Evolutionary conservation across 345 rosid genomes (phyloP), one percentile per base, ranked within the genome.

Genomic region (Pistacia atlantica): DNA sequence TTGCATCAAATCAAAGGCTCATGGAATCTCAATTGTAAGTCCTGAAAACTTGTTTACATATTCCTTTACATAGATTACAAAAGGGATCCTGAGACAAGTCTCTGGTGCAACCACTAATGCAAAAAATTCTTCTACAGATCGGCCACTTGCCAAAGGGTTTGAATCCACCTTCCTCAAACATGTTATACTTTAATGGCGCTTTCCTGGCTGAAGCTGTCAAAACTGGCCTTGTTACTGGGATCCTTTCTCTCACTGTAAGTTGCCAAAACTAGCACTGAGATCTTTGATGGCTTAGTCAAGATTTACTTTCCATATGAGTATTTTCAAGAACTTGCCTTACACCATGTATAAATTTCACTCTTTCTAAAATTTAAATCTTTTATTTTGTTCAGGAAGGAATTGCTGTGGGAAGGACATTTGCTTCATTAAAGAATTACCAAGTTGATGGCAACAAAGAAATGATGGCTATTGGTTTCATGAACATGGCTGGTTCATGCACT

Each of bases 391-490:
- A 97, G 99, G 98, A 97, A 89, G 99, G 98, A 78, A 97, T 97
- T 75, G 98, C 98, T 7, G 98, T 97, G 20, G 99, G 99, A 72
- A 94, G 99, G 77, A 97, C 98, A 25, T 94, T 94, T 88, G 98
- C 99, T 60, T 65, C 94, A 25, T 72, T 97, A 58, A 86, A 86
- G 74, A 92, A 92, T 79, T 97, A 97, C 79, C 97, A 92, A 80
- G 92, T 97, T 61, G 98, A 94, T 74, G 99, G 97, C 9, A 97
- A 94, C 90, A 92, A 97, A 85, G 99, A 97, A 87, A 97, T 94
- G 98, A 86, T 97, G 88, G 98, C 98, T 28, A 92, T 94, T 14
- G 99, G 99, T 69, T 58, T 92, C 64, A 97, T 97, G 98, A 97
- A 97, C 89, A 87, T 94, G 81, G 93, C 89, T 59, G 99, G 99